These are phyloP conservation scores for Cladosporium sp. DNA, from an alignment of 2,329 filamentous ascomycete genomes.

Conservation along the genomic window DNA sequence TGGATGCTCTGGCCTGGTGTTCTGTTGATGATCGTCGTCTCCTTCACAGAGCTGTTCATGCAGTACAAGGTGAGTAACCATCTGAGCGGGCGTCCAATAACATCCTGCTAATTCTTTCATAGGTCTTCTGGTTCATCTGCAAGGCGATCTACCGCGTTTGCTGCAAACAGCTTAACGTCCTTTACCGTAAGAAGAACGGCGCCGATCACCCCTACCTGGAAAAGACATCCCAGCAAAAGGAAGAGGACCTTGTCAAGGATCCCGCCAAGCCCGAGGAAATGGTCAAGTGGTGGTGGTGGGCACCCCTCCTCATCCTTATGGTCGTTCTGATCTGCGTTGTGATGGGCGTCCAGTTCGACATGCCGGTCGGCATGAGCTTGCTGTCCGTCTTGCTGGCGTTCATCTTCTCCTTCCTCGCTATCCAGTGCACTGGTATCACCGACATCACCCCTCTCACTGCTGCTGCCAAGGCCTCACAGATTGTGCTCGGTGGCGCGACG, in stretches of 20 bases:
- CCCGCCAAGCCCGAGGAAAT: slow-evolving; percentile 49
- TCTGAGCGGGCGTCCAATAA: too few species aligned
- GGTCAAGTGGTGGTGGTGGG: slow-evolving; percentile 57
- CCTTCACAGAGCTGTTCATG: slow-evolving; percentile 42
- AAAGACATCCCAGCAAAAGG: slow-evolving; percentile 40
- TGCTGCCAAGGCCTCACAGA: slow-evolving; percentile 67
- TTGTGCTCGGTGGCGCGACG: slow-evolving; percentile 66
- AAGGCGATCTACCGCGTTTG: slow-evolving; percentile 52
- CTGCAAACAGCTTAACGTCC: slow-evolving; percentile 46
- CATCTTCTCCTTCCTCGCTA: slow-evolving; percentile 62
- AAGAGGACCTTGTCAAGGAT: slow-evolving; percentile 52
- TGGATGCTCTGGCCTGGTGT: slow-evolving; percentile 57
- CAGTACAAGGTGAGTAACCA: slow-evolving; percentile 15
- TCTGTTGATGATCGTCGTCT: slow-evolving; percentile 52
- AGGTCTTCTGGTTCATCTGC: slow-evolving; percentile 47
- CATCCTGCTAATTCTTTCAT: slow-evolving; percentile 39
- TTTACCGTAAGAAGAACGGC: slow-evolving; percentile 41
- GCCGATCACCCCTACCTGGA: slow-evolving; percentile 46
- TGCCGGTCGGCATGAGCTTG: slow-evolving; percentile 58
- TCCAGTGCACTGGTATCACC: slow-evolving; percentile 56
- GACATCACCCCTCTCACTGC: slow-evolving; percentile 66
- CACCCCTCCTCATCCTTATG: slow-evolving; percentile 47
- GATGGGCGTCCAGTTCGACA: slow-evolving; percentile 56
- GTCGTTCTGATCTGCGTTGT: slow-evolving; percentile 55
- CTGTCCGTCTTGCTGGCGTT: slow-evolving; percentile 59